phyloP scores from a whole-genome alignment of 371 early-diverging fungal genomes.

The Mucor lusitanicus region DNA sequence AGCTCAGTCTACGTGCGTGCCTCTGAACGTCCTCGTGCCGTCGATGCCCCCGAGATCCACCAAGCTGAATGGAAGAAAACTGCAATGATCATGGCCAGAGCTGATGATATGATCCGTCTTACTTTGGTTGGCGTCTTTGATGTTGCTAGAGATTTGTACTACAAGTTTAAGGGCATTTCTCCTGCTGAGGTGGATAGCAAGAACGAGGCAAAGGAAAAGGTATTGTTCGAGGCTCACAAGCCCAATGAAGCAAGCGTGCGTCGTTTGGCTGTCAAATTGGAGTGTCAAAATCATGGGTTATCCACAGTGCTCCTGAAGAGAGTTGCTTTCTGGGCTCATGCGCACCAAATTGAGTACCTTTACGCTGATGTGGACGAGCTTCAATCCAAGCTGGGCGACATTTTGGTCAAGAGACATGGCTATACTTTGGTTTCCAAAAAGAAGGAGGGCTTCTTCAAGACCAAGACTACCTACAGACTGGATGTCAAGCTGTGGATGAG shows the following conservation, averaged over 20 bases:
- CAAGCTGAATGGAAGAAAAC: slow-evolving; percentile 35
- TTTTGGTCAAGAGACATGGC: slow-evolving; percentile 45
- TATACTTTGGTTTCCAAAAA: slow-evolving; percentile 33
- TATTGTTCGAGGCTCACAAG: slow-evolving; percentile 40
- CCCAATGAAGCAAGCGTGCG: slow-evolving; percentile 47
- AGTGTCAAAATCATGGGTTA: slow-evolving; percentile 49
- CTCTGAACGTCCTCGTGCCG: slow-evolving; percentile 28
- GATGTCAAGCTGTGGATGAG: slow-evolving; percentile 55
- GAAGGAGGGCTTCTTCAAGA: slow-evolving; percentile 29
- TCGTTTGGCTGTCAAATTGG: slow-evolving; percentile 45
- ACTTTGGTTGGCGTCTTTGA: slow-evolving; percentile 24
- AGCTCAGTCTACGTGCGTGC: slow-evolving; percentile 9
- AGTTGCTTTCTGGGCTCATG: slow-evolving; percentile 52
- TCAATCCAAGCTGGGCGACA: slow-evolving; percentile 27
- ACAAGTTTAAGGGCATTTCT: not conserved
- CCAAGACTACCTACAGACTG: slow-evolving; percentile 35
- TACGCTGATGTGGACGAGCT: slow-evolving; percentile 51
- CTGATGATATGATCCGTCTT: slow-evolving; percentile 40
- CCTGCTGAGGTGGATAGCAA: not conserved
- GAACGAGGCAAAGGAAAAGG: not conserved
- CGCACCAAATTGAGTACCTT: slow-evolving; percentile 45
- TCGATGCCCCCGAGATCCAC: slow-evolving; percentile 26
- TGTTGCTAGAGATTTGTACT: slow-evolving; percentile 14
- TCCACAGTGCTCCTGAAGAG: slow-evolving; percentile 49
- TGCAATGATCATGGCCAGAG: slow-evolving; percentile 27